Evolutionary conservation across 2,329 filamentous ascomycete genomes (phyloP).

Genomic region (Apiospora pterosperma): DNA sequence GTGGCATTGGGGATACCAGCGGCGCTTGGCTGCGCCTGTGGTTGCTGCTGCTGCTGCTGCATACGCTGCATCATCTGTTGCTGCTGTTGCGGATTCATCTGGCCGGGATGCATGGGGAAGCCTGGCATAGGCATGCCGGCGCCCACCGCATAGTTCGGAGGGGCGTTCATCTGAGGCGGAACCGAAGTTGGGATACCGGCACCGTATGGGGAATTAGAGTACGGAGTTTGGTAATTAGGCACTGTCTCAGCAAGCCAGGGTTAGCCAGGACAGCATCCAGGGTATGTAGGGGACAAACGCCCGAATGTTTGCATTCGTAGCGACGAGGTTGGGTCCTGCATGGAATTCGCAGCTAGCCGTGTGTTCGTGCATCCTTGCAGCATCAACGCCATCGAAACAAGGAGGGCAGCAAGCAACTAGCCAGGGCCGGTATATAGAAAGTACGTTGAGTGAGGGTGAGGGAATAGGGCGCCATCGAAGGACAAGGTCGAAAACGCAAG

Average conservation of each 20-base stretch:
- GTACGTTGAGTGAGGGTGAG: slow-evolving; percentile 10
- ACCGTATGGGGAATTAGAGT: slow-evolving; percentile 55
- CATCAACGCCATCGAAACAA: not conserved
- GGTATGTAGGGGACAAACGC: not conserved
- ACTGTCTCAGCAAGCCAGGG: slow-evolving; percentile 37
- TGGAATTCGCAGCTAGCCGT: slow-evolving; percentile 6
- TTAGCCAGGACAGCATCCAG: slow-evolving; percentile 11
- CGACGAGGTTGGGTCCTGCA: slow-evolving; percentile 9
- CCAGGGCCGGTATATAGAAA: not conserved
- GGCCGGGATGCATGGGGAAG: slow-evolving; percentile 52
- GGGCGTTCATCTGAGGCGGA: slow-evolving; percentile 44
- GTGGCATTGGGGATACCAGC: slow-evolving; percentile 31
- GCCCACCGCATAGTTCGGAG: slow-evolving; percentile 55
- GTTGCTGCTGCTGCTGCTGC: slow-evolving; percentile 22
- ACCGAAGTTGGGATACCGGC: slow-evolving; percentile 47
- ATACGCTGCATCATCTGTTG: slow-evolving; percentile 20
- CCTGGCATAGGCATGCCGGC: slow-evolving; percentile 47
- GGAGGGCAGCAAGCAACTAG: not conserved
- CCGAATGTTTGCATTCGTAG: not conserved
- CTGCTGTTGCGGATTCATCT: slow-evolving; percentile 42
- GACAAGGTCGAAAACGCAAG: slow-evolving; percentile 1
- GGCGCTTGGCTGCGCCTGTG: slow-evolving; percentile 27
- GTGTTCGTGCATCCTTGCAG: slow-evolving; percentile 11
- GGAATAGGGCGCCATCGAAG: slow-evolving; percentile 5
- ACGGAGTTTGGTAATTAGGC: slow-evolving; percentile 54